Conservation (phyloP, 2,329 filamentous ascomycete genomes). For the Dothistroma pini region DNA sequence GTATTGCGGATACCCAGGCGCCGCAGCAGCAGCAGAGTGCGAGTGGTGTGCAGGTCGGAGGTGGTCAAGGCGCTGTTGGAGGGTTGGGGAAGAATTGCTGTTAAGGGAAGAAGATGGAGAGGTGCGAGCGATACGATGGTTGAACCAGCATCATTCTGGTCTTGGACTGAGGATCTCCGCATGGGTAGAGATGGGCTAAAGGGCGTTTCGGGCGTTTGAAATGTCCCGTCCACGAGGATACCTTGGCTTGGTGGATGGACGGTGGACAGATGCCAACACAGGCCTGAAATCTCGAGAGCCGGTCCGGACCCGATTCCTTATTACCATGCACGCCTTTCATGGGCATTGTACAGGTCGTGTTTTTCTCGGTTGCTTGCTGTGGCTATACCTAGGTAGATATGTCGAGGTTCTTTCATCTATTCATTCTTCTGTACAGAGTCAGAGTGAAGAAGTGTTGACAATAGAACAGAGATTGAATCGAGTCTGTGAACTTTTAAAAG, state of each 20-base stretch:
- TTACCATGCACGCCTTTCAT: neutral
- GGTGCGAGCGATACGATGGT: neutral
- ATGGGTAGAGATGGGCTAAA: neutral
- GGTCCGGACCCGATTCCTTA: neutral
- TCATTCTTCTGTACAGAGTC: too few relatives aligned
- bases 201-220: neutral
- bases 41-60: conserved; percentile 32
- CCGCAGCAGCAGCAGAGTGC: conserved; percentile 73
- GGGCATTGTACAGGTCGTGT: conserved; percentile 4
- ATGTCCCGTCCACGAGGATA: neutral
- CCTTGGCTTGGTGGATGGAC: neutral
- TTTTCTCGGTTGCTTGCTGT: neutral
- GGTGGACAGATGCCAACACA: neutral
- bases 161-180: neutral
- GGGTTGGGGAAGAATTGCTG: conserved; percentile 58
- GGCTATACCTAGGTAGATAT: conserved; percentile 2
- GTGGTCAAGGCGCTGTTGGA: conserved; percentile 26
- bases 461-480: too few relatives aligned
- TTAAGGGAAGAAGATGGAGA: conserved; percentile 46
- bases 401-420: neutral
- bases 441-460: too few relatives aligned
- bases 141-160: neutral
- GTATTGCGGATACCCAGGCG: conserved; percentile 75
- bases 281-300: neutral
- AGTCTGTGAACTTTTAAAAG: too few relatives aligned